Conservation (phyloP, 495 filamentous ascomycete genomes). For the Podospora comata region DNA sequence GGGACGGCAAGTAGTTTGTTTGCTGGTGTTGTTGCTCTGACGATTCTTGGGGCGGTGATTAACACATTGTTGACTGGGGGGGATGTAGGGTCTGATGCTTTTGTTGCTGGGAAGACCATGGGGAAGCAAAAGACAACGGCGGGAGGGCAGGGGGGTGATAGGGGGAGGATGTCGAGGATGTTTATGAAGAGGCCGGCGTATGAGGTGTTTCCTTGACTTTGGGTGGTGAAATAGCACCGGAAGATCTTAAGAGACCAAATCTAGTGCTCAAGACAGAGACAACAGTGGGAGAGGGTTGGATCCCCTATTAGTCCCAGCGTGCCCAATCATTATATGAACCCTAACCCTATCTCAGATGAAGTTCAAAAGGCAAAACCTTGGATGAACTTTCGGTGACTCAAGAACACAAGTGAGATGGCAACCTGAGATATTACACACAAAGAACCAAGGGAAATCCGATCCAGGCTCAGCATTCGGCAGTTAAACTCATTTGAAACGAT, state of each 20-base stretch:
- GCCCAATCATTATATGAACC: background rate
- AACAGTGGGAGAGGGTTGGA: background rate
- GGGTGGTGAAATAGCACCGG: background rate
- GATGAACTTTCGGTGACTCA: background rate
- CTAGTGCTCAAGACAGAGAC: background rate
- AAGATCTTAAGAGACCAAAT: background rate
- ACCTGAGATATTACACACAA: background rate
- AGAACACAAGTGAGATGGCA: background rate
- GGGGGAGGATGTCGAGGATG: conserved; percentile 9
- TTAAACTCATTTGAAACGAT: background rate
- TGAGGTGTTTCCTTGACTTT: conserved; percentile 22
- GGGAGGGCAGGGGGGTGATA: conserved; percentile 6
- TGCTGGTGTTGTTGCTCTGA: conserved; percentile 20
- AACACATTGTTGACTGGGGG: conserved; percentile 25
- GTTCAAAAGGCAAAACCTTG: background rate
- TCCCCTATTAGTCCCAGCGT: background rate
- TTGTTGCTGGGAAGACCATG: conserved; percentile 8
- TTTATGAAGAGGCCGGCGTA: conserved; percentile 24
- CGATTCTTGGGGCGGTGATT: conserved; percentile 23
- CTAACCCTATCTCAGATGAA: conserved; percentile 10
- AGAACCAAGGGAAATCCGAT: background rate
- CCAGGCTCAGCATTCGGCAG: background rate
- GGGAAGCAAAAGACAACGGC: background rate
- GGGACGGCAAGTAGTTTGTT: conserved; percentile 23
- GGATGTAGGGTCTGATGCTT: conserved; percentile 21